These are phyloP conservation scores for Collybiopsis luxurians DNA, from an alignment of 768 basidiomycete species.

Conservation along the genomic window DNA sequence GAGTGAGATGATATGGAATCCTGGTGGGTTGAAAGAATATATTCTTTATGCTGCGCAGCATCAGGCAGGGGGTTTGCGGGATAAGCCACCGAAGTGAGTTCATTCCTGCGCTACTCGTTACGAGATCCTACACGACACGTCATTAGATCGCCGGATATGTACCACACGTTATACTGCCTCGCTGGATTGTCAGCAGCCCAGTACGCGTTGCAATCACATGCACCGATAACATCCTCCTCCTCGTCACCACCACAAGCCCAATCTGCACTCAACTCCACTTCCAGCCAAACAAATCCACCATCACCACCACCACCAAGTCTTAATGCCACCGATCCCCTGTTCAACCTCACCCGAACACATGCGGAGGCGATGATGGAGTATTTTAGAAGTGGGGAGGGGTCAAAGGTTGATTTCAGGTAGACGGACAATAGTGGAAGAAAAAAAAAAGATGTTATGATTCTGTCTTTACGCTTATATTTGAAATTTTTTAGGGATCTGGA, in stretches of 20 bases:
- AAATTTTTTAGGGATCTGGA: too few relatives aligned
- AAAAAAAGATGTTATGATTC: too few relatives aligned
- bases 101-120: not conserved
- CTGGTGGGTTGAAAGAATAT: slow-evolving; percentile 80
- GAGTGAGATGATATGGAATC: slow-evolving; percentile 40
- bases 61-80: slow-evolving; percentile 81
- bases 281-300: too few relatives aligned
- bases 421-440: too few relatives aligned
- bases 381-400: slow-evolving; percentile 32
- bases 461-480: too few relatives aligned
- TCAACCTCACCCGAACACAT: slow-evolving; percentile 73
- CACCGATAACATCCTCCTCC: not conserved
- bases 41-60: slow-evolving; percentile 85
- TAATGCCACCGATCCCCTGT: slow-evolving; percentile 83
- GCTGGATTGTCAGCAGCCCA: slow-evolving; percentile 89
- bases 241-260: not conserved
- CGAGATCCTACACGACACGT: not conserved
- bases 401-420: slow-evolving; percentile 20
- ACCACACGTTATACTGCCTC: slow-evolving; percentile 93
- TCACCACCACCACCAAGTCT: slow-evolving; percentile 20
- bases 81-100: slow-evolving; percentile 91
- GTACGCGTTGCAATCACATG: slow-evolving; percentile 34
- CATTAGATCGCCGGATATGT: slow-evolving; percentile 79
- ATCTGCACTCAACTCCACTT: too few relatives aligned
- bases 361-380: slow-evolving; percentile 63